A percentile compares a stretch with the other conserved stretches of the same genome.
phyloP scores from a whole-genome alignment of 2,329 filamentous ascomycete species.

The Simplicillium aogashimaense region DNA sequence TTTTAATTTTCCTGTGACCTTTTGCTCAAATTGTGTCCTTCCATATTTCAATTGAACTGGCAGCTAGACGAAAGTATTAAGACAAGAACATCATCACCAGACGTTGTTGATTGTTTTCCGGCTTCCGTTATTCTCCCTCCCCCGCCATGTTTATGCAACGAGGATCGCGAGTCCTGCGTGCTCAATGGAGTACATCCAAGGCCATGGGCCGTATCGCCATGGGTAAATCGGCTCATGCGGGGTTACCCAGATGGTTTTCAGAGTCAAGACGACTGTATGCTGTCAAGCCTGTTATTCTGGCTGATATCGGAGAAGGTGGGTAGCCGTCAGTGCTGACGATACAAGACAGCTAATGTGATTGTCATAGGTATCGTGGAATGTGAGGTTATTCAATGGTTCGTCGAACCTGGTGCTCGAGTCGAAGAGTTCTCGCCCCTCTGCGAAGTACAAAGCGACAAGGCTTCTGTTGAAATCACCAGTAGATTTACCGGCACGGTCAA shows the following conservation, averaged over 20 bases:
- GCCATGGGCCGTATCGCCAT: constrained; percentile 24
- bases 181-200: constrained; percentile 38
- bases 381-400: constrained; percentile 99
- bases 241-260: constrained; percentile 36
- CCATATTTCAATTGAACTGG: background rate
- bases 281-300: constrained; percentile 71
- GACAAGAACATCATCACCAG: too few species aligned
- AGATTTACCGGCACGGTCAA: constrained; percentile 93
- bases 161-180: constrained; percentile 37
- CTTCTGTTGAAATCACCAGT: constrained; percentile 83
- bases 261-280: constrained; percentile 37
- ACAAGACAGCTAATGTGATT: background rate
- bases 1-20: background rate
- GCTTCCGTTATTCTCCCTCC: background rate
- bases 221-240: constrained; percentile 17
- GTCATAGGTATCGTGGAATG: constrained; percentile 87
- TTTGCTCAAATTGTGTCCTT: background rate
- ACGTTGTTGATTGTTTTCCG: background rate
- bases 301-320: constrained; percentile 77
- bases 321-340: constrained; percentile 1
- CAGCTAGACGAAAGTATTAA: too few species aligned
- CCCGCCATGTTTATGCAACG: constrained; percentile 44
- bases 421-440: constrained; percentile 98
- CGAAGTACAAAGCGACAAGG: constrained; percentile 98
- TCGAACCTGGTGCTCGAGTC: constrained; percentile 87